Evolutionary conservation across 352 stramenopile genomes (phyloP), one percentile per base, ranked within the genome.

Genomic region (Phytophthora sp.): DNA sequence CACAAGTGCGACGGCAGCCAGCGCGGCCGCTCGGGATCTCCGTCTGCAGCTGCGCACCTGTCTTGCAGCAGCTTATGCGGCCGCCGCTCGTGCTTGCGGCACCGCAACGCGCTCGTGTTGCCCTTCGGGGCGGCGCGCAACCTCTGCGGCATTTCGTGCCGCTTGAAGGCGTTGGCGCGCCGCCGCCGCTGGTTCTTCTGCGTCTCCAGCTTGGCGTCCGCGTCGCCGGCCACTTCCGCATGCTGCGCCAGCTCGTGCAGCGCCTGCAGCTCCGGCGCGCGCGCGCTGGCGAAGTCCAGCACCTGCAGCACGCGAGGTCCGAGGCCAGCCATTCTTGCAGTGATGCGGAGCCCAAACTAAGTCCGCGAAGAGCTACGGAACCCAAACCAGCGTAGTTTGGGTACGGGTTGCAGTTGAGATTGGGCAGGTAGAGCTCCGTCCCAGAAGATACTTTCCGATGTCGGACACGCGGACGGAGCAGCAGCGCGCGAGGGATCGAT

Each of bases 91-190:
- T 92, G 83, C 64, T 87, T 86, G 39, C 85, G 77, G 44, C 82
- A 89, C 3, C 78, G 77, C 42, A 37, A 46, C 2, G 48, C 11
- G 1, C 17, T 37, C 15, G 34, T 5, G 17, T 59, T 48, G 38
- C 32, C 38, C 32, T 67, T 54, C 13, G 48, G 15, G 10, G 44
- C 60, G 4, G 62, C 32, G 5, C 82, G 82, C 38, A 94, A 56
- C 1, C 85, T 72, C 18, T 76, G 85, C 12, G 85, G 83, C 70
- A 92, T 85, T 21, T 59, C 49, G 61, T 91, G 69, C 45, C 79
- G 81, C 59, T 94, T 92, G 69, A 94, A 92, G 30, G 86, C 86
- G 37, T 92, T 92, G 8, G 83, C 85, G 27, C 85, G 81, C 2
- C 85, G 83, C 2, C 85, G 78, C 20, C 83, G 85, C 63, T 88